Evolutionary conservation across 805 yeast species (phyloP).

Genomic region (Yarrowia sp.): DNA sequence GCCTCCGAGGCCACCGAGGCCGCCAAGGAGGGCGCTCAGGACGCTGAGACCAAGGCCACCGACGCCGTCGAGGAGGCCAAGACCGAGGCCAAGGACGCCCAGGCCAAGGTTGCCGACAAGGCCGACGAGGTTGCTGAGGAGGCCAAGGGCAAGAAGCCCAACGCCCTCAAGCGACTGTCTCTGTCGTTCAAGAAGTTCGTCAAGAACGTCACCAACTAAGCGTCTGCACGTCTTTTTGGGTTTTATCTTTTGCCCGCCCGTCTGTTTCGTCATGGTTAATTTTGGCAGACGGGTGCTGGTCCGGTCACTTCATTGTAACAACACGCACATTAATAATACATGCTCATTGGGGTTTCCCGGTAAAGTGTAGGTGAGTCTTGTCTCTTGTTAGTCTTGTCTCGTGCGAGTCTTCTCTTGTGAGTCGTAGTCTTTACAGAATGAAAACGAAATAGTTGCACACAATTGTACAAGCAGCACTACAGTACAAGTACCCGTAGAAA

Average conservation of each 20-base stretch:
- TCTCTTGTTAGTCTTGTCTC: too few relatives aligned
- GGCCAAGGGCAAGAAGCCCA: constrained; percentile 32
- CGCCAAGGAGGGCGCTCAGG: constrained; percentile 27
- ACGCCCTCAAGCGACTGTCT: constrained; percentile 34
- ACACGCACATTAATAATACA: constrained; percentile 15
- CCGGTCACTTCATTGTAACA: constrained; percentile 23
- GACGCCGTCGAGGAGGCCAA: constrained; percentile 4
- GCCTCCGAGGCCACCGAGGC: constrained; percentile 26
- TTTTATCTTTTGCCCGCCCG: not conserved
- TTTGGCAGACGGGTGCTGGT: constrained; percentile 11
- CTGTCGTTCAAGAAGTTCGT: constrained; percentile 36
- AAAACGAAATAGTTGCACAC: too few relatives aligned
- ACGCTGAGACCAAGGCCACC: constrained; percentile 30
- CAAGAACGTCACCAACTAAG: constrained; percentile 37
- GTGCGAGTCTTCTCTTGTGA: too few relatives aligned
- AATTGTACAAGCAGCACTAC: too few relatives aligned
- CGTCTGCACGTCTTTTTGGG: not conserved
- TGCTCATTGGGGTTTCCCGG: constrained; percentile 5
- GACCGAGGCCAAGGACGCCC: constrained; percentile 29
- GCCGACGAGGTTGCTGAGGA: constrained; percentile 27
- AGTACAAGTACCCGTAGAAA: too few relatives aligned
- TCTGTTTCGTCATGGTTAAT: constrained; percentile 14
- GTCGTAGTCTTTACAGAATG: too few relatives aligned
- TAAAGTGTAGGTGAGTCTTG: too few relatives aligned
- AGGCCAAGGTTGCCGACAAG: constrained; percentile 31